phyloP scores from a whole-genome alignment of 1,284 basidiomycete species.

The Somion occarium region DNA sequence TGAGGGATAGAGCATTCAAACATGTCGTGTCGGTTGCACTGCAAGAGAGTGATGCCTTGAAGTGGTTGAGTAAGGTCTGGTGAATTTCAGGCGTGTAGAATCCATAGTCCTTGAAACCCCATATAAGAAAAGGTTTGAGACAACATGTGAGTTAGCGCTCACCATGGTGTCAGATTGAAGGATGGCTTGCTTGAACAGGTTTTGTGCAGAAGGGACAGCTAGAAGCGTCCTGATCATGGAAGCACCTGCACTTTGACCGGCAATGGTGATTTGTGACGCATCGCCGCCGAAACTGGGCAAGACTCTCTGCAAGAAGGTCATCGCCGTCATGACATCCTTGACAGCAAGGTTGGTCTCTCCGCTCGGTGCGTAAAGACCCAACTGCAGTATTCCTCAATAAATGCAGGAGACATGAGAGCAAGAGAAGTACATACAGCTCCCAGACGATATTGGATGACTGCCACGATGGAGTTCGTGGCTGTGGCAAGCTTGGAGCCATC shows the following conservation, averaged over 20 bases:
- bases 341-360: constrained; percentile 68
- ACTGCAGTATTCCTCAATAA: constrained; percentile 31
- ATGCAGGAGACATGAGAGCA: neutral
- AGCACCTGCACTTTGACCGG: constrained; percentile 87
- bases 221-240: constrained; percentile 74
- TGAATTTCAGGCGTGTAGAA: constrained; percentile 58
- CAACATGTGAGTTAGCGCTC: no score
- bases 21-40: constrained; percentile 43
- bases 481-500: constrained; percentile 75
- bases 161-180: constrained; percentile 87
- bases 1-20: constrained; percentile 43
- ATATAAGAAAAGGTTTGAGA: neutral
- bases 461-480: constrained; percentile 76
- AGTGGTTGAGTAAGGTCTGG: constrained; percentile 45
- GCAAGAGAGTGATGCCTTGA: constrained; percentile 50
- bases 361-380: constrained; percentile 71
- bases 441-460: constrained; percentile 81
- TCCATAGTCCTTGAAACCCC: constrained; percentile 55
- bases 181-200: constrained; percentile 70
- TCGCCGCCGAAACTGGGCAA: constrained; percentile 68
- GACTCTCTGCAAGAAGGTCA: constrained; percentile 62
- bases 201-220: constrained; percentile 58
- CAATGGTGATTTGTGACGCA: constrained; percentile 66
- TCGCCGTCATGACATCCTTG: constrained; percentile 63
- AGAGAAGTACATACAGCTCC: constrained; percentile 53